phyloP scores from a whole-genome alignment of 768 basidiomycete genomes.

The Pilatotrama ljubarskyi region DNA sequence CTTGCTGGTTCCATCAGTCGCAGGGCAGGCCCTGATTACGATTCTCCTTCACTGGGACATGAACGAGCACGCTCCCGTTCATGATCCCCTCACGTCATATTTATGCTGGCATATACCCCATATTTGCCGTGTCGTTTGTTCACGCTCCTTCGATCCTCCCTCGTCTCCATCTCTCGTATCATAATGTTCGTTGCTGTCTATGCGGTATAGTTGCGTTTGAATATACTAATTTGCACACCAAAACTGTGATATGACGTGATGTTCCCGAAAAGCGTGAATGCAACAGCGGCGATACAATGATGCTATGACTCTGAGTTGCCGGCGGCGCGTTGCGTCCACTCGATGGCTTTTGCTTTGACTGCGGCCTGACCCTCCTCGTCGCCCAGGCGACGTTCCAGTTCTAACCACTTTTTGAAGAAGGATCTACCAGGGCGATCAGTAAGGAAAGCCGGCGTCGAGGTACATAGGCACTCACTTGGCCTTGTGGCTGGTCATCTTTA shows the following conservation, averaged over 20 bases:
- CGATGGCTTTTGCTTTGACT: conserved; percentile 88
- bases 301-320: conserved; percentile 37
- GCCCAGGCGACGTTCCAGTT: conserved; percentile 57
- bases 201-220: conserved; percentile 34
- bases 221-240: conserved; percentile 23
- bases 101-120: conserved; percentile 47
- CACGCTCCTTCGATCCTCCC: conserved; percentile 45
- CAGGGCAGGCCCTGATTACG: conserved; percentile 71
- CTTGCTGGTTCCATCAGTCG: conserved; percentile 76
- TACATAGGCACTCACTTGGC: conserved; percentile 71
- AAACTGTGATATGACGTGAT: conserved; percentile 4
- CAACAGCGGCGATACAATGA: neutral
- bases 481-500: conserved; percentile 93
- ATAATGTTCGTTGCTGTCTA: conserved; percentile 34
- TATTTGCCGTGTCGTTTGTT: conserved; percentile 36
- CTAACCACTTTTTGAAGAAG: conserved; percentile 98
- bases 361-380: conserved; percentile 77
- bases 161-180: conserved; percentile 21
- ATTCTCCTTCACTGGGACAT: conserved; percentile 52
- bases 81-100: conserved; percentile 35
- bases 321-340: conserved; percentile 79
- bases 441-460: neutral
- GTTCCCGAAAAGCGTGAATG: neutral
- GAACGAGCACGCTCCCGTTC: conserved; percentile 63
- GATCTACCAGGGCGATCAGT: conserved; percentile 48